A percentile compares a stretch with the other conserved stretches of the same genome.
Conservation (phyloP, 768 basidiomycete species). For the Sporobolomyces phaffii region DNA sequence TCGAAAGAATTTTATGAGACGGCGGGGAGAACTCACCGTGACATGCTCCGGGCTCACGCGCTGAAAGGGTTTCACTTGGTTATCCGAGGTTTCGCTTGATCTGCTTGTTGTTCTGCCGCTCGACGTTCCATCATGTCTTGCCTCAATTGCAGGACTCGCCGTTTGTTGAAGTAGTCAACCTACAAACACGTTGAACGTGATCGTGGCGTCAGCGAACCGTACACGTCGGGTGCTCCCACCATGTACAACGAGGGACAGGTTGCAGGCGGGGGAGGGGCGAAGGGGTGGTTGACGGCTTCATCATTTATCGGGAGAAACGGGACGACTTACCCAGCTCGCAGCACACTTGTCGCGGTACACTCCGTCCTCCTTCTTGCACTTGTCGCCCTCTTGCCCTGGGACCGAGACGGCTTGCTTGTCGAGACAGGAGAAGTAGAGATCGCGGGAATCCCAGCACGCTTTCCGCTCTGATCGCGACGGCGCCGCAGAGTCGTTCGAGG, state of each 20-base stretch:
- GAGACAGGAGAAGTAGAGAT: slow-evolving; percentile 78
- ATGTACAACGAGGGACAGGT: not conserved
- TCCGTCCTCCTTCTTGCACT: slow-evolving; percentile 57
- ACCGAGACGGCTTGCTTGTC: slow-evolving; percentile 63
- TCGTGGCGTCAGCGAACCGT: not conserved
- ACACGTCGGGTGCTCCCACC: too few species aligned
- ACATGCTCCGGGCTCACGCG: too few species aligned
- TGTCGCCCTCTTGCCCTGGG: slow-evolving; percentile 61
- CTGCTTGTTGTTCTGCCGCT: slow-evolving; percentile 29
- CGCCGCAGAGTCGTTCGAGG: not conserved
- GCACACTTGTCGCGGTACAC: slow-evolving; percentile 70
- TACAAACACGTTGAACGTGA: slow-evolving; percentile 43
- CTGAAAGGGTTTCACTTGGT: too few species aligned
- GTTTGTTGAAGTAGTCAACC: slow-evolving; percentile 94
- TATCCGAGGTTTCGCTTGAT: not conserved
- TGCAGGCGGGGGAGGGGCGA: not conserved
- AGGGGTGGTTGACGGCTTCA: not conserved
- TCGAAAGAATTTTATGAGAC: too few species aligned
- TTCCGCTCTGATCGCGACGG: slow-evolving; percentile 50
- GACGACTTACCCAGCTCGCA: slow-evolving; percentile 68
- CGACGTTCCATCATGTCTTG: slow-evolving; percentile 35
- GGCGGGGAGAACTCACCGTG: too few species aligned
- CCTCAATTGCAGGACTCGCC: slow-evolving; percentile 45
- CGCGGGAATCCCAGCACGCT: slow-evolving; percentile 77
- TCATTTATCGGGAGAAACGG: not conserved